These are phyloP conservation scores for Apiotrichum veenhuisii DNA, from an alignment of 1,284 basidiomycete genomes.

Conservation along the genomic window DNA sequence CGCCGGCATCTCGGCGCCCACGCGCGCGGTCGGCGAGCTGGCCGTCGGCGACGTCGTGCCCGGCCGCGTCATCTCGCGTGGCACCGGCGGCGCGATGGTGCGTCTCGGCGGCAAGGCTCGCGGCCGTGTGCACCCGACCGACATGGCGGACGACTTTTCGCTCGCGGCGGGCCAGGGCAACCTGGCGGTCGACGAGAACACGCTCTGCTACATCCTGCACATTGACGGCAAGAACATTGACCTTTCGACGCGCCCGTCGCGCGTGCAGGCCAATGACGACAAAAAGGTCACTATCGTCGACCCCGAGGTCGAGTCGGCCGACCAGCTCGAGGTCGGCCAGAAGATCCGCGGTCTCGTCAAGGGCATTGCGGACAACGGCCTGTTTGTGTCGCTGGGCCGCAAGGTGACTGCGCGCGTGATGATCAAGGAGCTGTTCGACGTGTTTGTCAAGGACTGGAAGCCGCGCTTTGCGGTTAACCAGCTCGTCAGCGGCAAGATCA, in stretches of 20 bases:
- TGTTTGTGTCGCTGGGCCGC: conserved; percentile 85
- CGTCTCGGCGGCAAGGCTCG: conserved; percentile 67
- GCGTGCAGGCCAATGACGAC: conserved; percentile 52
- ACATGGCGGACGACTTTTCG: conserved; percentile 71
- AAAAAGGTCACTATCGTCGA: conserved; percentile 56
- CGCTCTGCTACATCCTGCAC: conserved; percentile 67
- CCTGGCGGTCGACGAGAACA: conserved; percentile 62
- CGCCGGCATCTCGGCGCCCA: conserved; percentile 52
- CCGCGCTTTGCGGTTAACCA: conserved; percentile 73
- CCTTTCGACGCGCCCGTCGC: conserved; percentile 72
- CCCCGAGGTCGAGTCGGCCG: conserved; percentile 62
- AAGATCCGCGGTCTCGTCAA: conserved; percentile 84
- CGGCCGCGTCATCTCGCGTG: conserved; percentile 71
- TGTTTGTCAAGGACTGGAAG: conserved; percentile 95
- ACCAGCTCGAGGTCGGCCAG: conserved; percentile 68
- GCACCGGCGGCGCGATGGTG: conserved; percentile 63
- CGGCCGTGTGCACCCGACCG: conserved; percentile 74
- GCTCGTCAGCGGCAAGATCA: conserved; percentile 78
- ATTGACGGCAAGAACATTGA: conserved; percentile 68
- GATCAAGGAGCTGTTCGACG: conserved; percentile 88
- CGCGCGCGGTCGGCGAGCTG: conserved; percentile 64
- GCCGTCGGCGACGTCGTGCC: conserved; percentile 66
- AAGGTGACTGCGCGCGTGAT: conserved; percentile 84
- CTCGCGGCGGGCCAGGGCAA: conserved; percentile 52
- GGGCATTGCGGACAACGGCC: conserved; percentile 69